Evolutionary conservation across 441 rosid genomes (phyloP).

Genomic region (Francoa sonchifolia): DNA sequence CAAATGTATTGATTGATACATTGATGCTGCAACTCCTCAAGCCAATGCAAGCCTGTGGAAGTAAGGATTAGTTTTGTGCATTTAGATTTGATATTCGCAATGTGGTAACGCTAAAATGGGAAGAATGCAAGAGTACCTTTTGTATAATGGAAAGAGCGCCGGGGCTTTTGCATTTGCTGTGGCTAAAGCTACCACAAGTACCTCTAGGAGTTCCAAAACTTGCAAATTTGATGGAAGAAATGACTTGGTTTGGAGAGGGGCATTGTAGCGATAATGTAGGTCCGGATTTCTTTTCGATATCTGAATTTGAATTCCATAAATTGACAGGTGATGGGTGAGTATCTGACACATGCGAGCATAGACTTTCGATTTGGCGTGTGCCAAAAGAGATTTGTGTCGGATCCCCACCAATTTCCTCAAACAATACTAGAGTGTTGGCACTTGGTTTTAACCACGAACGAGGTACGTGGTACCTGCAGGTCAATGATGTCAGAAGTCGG

Average conservation of each 20-base stretch:
- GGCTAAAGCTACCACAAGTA: constrained; percentile 66
- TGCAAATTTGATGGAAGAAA: constrained; percentile 68
- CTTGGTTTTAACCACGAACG: constrained; percentile 80
- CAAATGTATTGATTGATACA: constrained; percentile 48
- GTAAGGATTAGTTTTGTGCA: too few relatives aligned
- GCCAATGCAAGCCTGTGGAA: constrained; percentile 73
- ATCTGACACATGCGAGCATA: constrained; percentile 60
- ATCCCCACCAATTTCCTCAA: constrained; percentile 90
- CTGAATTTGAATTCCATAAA: constrained; percentile 45
- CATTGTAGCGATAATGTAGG: constrained; percentile 50
- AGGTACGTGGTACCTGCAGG: constrained; percentile 76
- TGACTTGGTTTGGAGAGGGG: constrained; percentile 51
- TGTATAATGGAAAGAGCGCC: constrained; percentile 45
- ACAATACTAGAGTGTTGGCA: constrained; percentile 66
- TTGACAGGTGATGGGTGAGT: constrained; percentile 71
- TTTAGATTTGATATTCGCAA: too few relatives aligned
- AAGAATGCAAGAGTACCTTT: constrained; percentile 38
- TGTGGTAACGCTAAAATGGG: too few relatives aligned
- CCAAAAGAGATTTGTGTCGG: constrained; percentile 59
- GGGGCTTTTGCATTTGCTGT: constrained; percentile 49
- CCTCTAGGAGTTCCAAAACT: constrained; percentile 84
- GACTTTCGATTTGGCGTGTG: constrained; percentile 32
- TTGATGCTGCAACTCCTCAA: constrained; percentile 51
- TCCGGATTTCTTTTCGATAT: constrained; percentile 21
- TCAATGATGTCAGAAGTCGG: constrained; percentile 2